Evolutionary conservation across 176 grass and related monocot genomes (phyloP).

Genomic region (Pharus latifolius): DNA sequence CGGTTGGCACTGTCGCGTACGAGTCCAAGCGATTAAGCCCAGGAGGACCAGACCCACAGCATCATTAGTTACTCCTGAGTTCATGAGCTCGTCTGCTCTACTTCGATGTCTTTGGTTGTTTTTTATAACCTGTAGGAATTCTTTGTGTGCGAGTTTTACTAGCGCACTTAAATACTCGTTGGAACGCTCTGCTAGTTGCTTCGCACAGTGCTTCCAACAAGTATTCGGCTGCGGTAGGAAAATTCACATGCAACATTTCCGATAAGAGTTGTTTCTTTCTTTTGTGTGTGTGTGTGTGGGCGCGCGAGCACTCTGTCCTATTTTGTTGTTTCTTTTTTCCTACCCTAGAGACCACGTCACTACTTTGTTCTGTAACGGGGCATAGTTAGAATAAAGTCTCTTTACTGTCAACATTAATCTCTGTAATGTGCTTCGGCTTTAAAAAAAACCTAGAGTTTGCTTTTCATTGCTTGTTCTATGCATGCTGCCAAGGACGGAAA

Average conservation of each 20-base stretch:
- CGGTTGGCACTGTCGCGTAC: background rate
- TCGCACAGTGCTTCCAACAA: no score
- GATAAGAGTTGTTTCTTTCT: no score
- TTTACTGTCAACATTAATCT: background rate
- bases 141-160: no score
- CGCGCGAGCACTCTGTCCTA: no score
- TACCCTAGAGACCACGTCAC: no score
- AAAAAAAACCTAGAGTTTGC: background rate
- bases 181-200: no score
- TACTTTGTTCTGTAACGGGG: background rate
- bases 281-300: no score
- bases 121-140: no score
- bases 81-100: background rate
- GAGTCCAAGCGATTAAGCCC: slow-evolving; percentile 73
- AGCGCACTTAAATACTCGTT: no score
- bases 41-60: slow-evolving; percentile 64
- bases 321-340: no score
- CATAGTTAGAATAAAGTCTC: background rate
- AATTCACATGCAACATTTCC: no score
- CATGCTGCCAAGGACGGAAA: background rate
- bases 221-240: no score
- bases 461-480: background rate
- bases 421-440: background rate
- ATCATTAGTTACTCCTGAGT: slow-evolving; percentile 23
- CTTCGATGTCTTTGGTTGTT: background rate